Percentiles rank a stretch among this genome's conserved stretches.
phyloP scores from a whole-genome alignment of 805 yeast species.

The Metschnikowia lachancei region DNA sequence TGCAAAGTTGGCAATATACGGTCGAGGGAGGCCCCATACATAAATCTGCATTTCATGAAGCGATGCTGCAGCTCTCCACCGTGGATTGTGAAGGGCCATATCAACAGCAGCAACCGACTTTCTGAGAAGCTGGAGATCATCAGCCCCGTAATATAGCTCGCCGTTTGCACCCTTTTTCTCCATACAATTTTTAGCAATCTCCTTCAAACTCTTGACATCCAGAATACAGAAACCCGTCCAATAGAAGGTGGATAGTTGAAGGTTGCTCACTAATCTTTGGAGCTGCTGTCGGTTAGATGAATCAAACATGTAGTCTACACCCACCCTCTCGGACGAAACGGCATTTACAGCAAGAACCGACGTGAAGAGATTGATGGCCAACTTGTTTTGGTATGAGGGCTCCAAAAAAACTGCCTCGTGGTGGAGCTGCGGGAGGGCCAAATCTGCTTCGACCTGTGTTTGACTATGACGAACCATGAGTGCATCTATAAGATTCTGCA shows the following conservation, averaged over 20 bases:
- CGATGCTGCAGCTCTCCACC: slow-evolving; percentile 58
- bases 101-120: slow-evolving; percentile 46
- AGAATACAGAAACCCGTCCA: slow-evolving; percentile 70
- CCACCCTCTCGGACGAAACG: slow-evolving; percentile 66
- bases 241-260: slow-evolving; percentile 66
- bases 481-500: slow-evolving; percentile 43
- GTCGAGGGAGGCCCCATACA: slow-evolving; percentile 44
- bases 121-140: slow-evolving; percentile 44
- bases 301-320: slow-evolving; percentile 70
- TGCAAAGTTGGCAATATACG: slow-evolving; percentile 42
- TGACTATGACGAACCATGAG: slow-evolving; percentile 56
- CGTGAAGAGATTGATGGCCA: slow-evolving; percentile 61
- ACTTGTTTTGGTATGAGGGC: slow-evolving; percentile 61
- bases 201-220: slow-evolving; percentile 53
- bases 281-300: slow-evolving; percentile 53
- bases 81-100: slow-evolving; percentile 47
- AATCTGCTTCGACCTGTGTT: slow-evolving; percentile 53
- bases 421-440: slow-evolving; percentile 55
- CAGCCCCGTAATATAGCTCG: slow-evolving; percentile 24
- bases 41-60: slow-evolving; percentile 67
- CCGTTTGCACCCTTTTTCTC: slow-evolving; percentile 32
- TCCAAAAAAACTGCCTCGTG: slow-evolving; percentile 57
- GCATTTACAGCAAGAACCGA: slow-evolving; percentile 72
- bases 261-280: slow-evolving; percentile 54
- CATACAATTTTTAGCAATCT: slow-evolving; percentile 47